Percentiles rank a stretch among this genome's conserved stretches.
phyloP scores from a whole-genome alignment of 345 rosid species.

The Salix viminalis region DNA sequence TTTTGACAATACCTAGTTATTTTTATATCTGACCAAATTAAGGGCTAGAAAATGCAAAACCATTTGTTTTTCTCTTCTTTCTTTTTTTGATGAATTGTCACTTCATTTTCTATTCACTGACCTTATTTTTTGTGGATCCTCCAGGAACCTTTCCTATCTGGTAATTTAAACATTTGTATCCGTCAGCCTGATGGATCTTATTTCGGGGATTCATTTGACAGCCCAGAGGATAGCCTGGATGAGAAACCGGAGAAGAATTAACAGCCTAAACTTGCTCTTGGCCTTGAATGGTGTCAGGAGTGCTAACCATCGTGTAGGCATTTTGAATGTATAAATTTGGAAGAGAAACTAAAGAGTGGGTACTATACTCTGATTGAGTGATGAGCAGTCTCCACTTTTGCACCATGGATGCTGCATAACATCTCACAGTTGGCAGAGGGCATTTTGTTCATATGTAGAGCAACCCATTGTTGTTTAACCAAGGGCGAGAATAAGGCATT shows the following conservation, averaged over 20 bases:
- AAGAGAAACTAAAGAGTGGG: conserved; percentile 33
- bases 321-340: conserved; percentile 49
- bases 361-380: conserved; percentile 23
- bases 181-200: conserved; percentile 82
- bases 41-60: background rate
- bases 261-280: conserved; percentile 27
- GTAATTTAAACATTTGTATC: conserved; percentile 60
- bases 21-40: background rate
- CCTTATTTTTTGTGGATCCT: conserved; percentile 12
- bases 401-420: conserved; percentile 36
- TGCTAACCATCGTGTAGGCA: conserved; percentile 44
- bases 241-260: conserved; percentile 37
- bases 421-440: conserved; percentile 27
- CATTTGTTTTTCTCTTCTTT: background rate
- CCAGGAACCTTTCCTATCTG: conserved; percentile 60
- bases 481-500: conserved; percentile 34
- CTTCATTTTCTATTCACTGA: background rate
- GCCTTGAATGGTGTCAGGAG: conserved; percentile 25
- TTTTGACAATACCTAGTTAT: background rate
- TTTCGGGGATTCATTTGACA: conserved; percentile 51
- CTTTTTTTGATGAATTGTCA: background rate
- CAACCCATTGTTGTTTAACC: conserved; percentile 25
- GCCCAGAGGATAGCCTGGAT: conserved; percentile 40
- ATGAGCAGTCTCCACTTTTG: conserved; percentile 48
- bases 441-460: conserved; percentile 40